A percentile compares a stretch with the other conserved stretches of the same genome.
Conservation (phyloP, 225 moss, liverwort and hornwort species). For the Polytrichum commune region DNA sequence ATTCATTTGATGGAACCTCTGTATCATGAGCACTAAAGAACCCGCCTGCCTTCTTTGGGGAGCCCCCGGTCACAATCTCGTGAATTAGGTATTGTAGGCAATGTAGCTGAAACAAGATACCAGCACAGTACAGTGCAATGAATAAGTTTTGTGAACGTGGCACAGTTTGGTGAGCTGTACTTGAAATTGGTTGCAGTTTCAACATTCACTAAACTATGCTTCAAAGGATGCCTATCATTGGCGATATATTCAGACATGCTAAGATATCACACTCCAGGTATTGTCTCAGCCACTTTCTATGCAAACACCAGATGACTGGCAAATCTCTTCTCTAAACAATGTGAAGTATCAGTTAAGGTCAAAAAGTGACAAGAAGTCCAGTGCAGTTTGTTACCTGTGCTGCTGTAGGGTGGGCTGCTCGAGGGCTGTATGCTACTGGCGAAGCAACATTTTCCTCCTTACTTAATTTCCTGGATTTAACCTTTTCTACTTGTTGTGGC, state of each 20-base stretch:
- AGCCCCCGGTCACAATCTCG: constrained; percentile 84
- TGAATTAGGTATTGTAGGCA: constrained; percentile 91
- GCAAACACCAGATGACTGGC: no score
- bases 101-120: constrained; percentile 60
- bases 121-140: neutral
- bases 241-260: no score
- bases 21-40: constrained; percentile 85
- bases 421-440: constrained; percentile 50
- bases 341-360: no score
- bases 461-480: constrained; percentile 50
- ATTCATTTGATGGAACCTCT: constrained; percentile 70
- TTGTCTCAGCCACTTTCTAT: no score
- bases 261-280: no score
- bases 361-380: no score
- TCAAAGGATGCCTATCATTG: no score
- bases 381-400: constrained; percentile 55
- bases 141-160: no score
- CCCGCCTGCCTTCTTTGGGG: constrained; percentile 82
- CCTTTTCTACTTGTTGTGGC: constrained; percentile 46
- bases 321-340: no score
- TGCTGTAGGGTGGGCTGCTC: constrained; percentile 86
- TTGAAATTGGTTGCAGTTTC: no score
- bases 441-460: constrained; percentile 58
- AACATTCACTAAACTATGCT: no score
- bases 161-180: no score